Conservation (phyloP, 1,284 basidiomycete genomes). For the Tylopilus sp. region DNA sequence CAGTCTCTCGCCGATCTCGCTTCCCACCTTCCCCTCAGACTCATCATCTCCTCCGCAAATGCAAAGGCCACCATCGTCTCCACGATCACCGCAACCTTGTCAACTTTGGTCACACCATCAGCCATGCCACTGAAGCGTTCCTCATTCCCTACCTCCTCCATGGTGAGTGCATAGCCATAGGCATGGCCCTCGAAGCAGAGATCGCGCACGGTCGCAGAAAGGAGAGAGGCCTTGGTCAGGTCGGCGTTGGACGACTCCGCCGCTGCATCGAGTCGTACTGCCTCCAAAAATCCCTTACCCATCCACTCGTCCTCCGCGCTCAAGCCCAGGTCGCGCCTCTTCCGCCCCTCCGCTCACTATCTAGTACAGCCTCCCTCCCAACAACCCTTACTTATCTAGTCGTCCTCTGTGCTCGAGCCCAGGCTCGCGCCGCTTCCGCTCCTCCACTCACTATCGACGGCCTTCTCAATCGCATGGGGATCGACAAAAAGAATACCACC, state of each 20-base stretch:
- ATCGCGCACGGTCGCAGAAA: conserved; percentile 79
- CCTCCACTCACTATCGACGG: conserved; percentile 75
- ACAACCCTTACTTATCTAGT: conserved; percentile 70
- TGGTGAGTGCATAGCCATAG: conserved; percentile 89
- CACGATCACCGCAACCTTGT: conserved; percentile 94
- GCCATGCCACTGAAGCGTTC: conserved; percentile 94
- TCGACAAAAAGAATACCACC: conserved; percentile 99
- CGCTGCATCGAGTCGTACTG: conserved; percentile 85
- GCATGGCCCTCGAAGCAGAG: conserved; percentile 94
- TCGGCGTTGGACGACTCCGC: conserved; percentile 83
- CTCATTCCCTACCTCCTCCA: conserved; percentile 89
- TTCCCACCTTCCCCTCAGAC: conserved; percentile 71
- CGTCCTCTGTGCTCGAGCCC: conserved; percentile 49
- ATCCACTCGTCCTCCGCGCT: conserved; percentile 58
- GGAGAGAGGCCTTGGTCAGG: conserved; percentile 67
- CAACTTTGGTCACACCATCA: conserved; percentile 96
- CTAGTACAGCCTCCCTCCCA: too few relatives aligned
- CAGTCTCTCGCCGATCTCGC: conserved; percentile 68
- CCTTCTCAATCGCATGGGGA: conserved; percentile 89
- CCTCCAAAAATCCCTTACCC: conserved; percentile 79
- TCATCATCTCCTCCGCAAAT: conserved; percentile 84
- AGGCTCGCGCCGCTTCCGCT: conserved; percentile 50
- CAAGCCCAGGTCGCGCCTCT: conserved; percentile 43
- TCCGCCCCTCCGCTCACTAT: conserved; percentile 74
- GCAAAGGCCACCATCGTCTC: conserved; percentile 96